Evolutionary conservation across 2,329 filamentous ascomycete species (phyloP), one percentile per base, ranked within the genome.

Genomic region (Madurella fahalii): DNA sequence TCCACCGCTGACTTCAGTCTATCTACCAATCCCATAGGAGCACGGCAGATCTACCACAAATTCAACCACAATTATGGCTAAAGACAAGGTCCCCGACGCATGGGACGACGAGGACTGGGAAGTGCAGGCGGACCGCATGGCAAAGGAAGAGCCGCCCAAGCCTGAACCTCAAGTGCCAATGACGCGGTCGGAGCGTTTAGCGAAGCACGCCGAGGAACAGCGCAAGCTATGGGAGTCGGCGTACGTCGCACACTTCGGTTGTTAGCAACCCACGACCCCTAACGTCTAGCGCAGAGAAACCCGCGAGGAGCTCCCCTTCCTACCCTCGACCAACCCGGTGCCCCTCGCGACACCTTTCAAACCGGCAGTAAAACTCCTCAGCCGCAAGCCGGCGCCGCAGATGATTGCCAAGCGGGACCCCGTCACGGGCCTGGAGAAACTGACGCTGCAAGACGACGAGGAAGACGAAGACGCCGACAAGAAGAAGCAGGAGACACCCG

Each of bases 91-190:
- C 55, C 85, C 88, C 39, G 83, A 91, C 69, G 92, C 90, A 17
- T 96, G 93, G 93, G 90, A 93, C 30, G 62, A 64, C 34, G 80
- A 95, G 64, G 89, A 96, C 66, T 97, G 92, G 91, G 89, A 93
- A 69, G 73, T 76, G 5, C 81, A 87, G 67, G 90, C 88, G 54
- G 90, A 95, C 69, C 78, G 68, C 54, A 63, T 70, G 30, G 68
- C 70, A 41, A 68, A 74, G 18, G 67, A 70, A 46, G 65, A 67
- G 37, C 53, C 62, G 15, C 60, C 61, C 9, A 37, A 54, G 40
- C 59, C 72, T 63, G 69, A 72, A 58, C 73, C 72, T 16, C 71
- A 72, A 62, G 69, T 69, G 44, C 71, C 71, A 42, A 70, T 90
- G 56, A 85, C 83, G 61, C 91, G 88, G 67, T 84, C 89, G 4